phyloP scores from a whole-genome alignment of 345 rosid species.

The Pistacia vera region DNA sequence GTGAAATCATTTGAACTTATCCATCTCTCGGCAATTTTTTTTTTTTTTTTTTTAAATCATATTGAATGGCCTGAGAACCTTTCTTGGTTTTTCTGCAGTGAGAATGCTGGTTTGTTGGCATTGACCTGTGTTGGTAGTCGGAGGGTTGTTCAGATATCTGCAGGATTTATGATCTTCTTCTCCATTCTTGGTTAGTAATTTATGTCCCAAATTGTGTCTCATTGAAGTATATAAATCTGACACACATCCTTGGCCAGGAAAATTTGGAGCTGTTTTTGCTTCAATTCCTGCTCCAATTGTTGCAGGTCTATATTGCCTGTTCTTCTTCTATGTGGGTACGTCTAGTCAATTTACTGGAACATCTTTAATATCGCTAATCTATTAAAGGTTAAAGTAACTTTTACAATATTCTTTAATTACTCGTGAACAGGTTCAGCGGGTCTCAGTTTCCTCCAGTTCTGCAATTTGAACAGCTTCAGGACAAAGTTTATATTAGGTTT shows the following conservation, averaged over 20 bases:
- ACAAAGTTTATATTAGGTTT: slow-evolving; percentile 78
- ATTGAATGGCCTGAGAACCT: slow-evolving; percentile 1
- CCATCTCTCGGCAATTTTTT: not conserved
- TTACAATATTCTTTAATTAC: not conserved
- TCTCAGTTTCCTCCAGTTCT: slow-evolving; percentile 81
- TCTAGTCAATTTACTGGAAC: slow-evolving; percentile 11
- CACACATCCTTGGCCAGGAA: slow-evolving; percentile 43
- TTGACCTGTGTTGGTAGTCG: slow-evolving; percentile 87
- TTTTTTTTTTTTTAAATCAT: not conserved
- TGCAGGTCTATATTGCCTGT: slow-evolving; percentile 69
- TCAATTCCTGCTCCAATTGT: slow-evolving; percentile 84
- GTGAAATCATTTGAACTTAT: not conserved
- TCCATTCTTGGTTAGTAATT: slow-evolving; percentile 69
- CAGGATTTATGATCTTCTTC: slow-evolving; percentile 95
- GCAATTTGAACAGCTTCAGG: slow-evolving; percentile 85
- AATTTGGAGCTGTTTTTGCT: slow-evolving; percentile 90
- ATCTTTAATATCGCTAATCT: not conserved
- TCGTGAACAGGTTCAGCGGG: slow-evolving; percentile 64
- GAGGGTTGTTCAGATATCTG: slow-evolving; percentile 93
- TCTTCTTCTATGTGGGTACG: slow-evolving; percentile 88
- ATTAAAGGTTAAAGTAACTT: not conserved
- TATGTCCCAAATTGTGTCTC: not conserved
- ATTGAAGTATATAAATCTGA: not conserved
- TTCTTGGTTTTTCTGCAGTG: slow-evolving; percentile 44
- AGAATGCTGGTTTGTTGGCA: slow-evolving; percentile 90